Percentiles rank a stretch among this genome's conserved stretches.
Conservation (phyloP, 345 rosid genomes). For the Eucalyptus sp. region DNA sequence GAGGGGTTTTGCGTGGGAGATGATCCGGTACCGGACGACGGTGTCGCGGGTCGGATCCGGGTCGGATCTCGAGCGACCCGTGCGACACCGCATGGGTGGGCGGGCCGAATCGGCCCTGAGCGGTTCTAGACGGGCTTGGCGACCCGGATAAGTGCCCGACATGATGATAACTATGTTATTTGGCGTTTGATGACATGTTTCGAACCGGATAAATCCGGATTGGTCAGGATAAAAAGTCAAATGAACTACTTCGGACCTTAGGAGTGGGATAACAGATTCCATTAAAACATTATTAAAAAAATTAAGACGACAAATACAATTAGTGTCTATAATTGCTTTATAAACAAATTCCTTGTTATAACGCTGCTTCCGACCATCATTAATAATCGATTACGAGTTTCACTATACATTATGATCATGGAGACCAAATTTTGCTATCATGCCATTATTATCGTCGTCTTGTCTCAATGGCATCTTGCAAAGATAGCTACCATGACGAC, state of each 20-base stretch:
- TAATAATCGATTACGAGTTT: accelerated
- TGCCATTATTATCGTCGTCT: too few species aligned
- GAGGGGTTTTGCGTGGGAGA: not conserved
- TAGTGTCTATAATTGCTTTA: accelerated
- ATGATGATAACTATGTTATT: not conserved
- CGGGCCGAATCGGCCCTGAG: not conserved
- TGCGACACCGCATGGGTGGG: not conserved
- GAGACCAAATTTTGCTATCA: too few species aligned
- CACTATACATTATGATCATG: accelerated
- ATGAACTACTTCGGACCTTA: not conserved
- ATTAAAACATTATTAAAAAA: not conserved
- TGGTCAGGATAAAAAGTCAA: not conserved
- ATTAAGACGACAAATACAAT: not conserved
- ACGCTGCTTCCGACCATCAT: accelerated
- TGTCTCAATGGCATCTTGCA: too few species aligned
- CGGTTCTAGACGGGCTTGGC: not conserved
- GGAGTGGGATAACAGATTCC: not conserved
- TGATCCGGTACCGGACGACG: not conserved
- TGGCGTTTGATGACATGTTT: not conserved
- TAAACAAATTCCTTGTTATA: not conserved
- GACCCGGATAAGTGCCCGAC: not conserved
- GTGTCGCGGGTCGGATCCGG: not conserved
- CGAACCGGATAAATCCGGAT: not conserved
- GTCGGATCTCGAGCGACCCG: not conserved
- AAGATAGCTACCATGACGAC: too few species aligned